These are phyloP conservation scores for Elaphomyces granulatus DNA, from an alignment of 495 filamentous ascomycete genomes.

Conservation along the genomic window DNA sequence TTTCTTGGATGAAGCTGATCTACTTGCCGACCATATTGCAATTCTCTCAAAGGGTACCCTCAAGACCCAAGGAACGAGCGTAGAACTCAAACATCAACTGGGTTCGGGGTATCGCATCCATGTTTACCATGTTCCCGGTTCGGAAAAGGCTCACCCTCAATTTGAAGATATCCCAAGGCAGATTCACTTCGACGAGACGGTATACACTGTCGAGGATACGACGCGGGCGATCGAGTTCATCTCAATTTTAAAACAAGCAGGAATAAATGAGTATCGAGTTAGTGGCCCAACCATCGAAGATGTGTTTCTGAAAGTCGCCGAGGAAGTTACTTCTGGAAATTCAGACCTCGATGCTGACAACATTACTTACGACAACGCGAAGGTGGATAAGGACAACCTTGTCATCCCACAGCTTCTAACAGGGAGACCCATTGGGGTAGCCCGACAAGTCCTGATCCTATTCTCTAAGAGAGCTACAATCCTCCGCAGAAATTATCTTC, in stretches of 20 bases:
- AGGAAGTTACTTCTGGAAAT: conserved; percentile 47
- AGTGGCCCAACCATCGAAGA: conserved; percentile 78
- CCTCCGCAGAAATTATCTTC: conserved; percentile 59
- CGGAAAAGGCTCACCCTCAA: conserved; percentile 20
- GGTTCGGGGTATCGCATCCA: conserved; percentile 68
- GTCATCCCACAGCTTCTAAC: conserved; percentile 43
- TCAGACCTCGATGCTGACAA: conserved; percentile 2
- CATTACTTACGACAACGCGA: neutral
- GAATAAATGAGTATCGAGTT: conserved; percentile 56
- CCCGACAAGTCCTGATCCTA: conserved; percentile 53
- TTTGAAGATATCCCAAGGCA: conserved; percentile 42
- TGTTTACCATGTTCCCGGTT: conserved; percentile 38
- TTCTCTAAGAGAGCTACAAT: conserved; percentile 68
- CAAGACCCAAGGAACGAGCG: conserved; percentile 58
- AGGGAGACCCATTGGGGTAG: conserved; percentile 47
- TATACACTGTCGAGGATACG: conserved; percentile 52
- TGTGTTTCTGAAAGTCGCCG: conserved; percentile 71
- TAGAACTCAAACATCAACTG: conserved; percentile 54
- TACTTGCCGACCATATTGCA: conserved; percentile 63
- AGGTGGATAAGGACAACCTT: conserved; percentile 5
- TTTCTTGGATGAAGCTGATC: conserved; percentile 65
- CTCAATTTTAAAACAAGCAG: conserved; percentile 42
- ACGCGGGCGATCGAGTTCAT: conserved; percentile 51
- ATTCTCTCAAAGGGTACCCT: conserved; percentile 61
- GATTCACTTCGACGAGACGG: conserved; percentile 48